Conservation (phyloP, 2,329 filamentous ascomycete genomes). For the Leptosphaerulina australis region DNA sequence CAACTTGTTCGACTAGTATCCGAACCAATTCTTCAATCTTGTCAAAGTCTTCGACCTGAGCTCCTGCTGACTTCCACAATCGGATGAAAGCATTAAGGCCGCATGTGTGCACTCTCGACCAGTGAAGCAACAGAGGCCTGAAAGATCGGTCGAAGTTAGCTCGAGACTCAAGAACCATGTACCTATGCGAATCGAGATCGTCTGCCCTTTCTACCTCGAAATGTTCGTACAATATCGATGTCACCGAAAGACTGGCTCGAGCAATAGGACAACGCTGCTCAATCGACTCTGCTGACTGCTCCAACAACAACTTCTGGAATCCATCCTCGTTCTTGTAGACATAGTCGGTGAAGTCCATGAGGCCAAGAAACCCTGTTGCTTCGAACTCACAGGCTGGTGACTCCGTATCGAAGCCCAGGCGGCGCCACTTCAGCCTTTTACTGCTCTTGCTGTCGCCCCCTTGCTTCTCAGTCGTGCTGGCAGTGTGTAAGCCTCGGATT, state of each 20-base stretch:
- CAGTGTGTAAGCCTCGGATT: conserved; percentile 82
- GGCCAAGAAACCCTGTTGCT: conserved; percentile 82
- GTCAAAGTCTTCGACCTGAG: conserved; percentile 83
- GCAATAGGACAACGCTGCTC: conserved; percentile 84
- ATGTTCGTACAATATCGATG: conserved; percentile 88
- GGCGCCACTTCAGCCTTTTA: conserved; percentile 85
- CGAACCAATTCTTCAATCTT: conserved; percentile 91
- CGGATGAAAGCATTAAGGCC: conserved; percentile 87
- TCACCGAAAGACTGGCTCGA: conserved; percentile 83
- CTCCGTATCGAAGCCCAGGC: conserved; percentile 89
- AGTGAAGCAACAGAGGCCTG: conserved; percentile 85
- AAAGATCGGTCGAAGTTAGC: conserved; percentile 86
- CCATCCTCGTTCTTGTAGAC: conserved; percentile 89
- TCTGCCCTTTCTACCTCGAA: conserved; percentile 91
- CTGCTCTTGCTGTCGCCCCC: conserved; percentile 56
- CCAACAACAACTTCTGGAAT: conserved; percentile 88
- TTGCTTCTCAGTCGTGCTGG: conserved; percentile 72
- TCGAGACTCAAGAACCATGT: conserved; percentile 73
- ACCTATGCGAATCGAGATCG: conserved; percentile 76
- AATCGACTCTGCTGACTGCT: conserved; percentile 77
- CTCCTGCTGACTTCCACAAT: conserved; percentile 89
- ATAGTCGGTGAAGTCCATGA: conserved; percentile 97
- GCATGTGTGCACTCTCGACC: conserved; percentile 87
- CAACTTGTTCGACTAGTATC: conserved; percentile 86
- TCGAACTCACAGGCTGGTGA: conserved; percentile 86